These are phyloP conservation scores for Penicillium crystallinum DNA, from an alignment of 495 filamentous ascomycete species.

Conservation along the genomic window DNA sequence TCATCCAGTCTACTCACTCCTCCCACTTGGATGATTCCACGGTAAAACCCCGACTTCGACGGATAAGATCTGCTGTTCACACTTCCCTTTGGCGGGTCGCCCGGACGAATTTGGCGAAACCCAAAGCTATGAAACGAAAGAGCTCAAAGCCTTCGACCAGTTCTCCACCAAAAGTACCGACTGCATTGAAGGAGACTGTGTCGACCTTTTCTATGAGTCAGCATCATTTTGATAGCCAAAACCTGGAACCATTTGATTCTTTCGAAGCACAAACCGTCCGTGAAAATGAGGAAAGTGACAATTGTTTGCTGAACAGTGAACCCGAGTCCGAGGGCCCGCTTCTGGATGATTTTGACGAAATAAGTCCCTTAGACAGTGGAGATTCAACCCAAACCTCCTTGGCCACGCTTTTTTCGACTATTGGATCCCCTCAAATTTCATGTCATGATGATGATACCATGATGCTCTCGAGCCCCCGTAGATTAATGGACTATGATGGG, in stretches of 20 bases:
- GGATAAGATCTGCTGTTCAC: constrained; percentile 11
- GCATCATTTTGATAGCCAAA: background rate
- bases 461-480: background rate
- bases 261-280: too few species aligned
- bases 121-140: background rate
- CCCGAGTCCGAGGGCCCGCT: background rate
- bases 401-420: background rate
- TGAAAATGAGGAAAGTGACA: background rate
- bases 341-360: background rate
- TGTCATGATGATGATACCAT: background rate
- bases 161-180: background rate
- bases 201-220: background rate
- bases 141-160: background rate
- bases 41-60: background rate
- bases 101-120: constrained; percentile 19
- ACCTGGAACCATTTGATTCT: background rate
- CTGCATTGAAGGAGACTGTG: background rate
- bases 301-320: background rate
- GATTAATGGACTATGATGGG: background rate
- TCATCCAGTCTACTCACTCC: background rate
- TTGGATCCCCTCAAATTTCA: background rate
- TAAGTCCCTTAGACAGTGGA: background rate
- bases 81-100: constrained; percentile 27
- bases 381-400: constrained; percentile 1
- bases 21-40: too few species aligned